A percentile compares a stretch with the other conserved stretches of the same genome.
phyloP scores from a whole-genome alignment of 768 basidiomycete genomes.

The Russula sp. region DNA sequence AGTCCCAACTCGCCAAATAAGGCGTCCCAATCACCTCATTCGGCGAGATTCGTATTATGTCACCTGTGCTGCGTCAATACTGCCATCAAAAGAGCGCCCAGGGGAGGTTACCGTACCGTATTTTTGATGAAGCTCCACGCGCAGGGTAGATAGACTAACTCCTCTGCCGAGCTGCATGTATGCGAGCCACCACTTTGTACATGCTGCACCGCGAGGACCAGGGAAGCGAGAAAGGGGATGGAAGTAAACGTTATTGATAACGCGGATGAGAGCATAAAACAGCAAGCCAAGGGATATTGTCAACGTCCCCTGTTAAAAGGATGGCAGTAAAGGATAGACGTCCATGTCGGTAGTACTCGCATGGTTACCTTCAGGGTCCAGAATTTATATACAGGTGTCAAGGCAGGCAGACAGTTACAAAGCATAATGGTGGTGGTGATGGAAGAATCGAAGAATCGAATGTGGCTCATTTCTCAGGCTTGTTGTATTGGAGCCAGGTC shows the following conservation, averaged over 20 bases:
- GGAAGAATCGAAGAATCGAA: too few species aligned
- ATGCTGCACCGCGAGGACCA: constrained; percentile 20
- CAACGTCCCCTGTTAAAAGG: not conserved
- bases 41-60: constrained; percentile 22
- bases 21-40: constrained; percentile 15
- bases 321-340: not conserved
- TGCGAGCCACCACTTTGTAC: constrained; percentile 23
- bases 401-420: too few species aligned
- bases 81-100: not conserved
- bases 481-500: too few species aligned
- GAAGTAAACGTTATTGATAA: constrained; percentile 18
- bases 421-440: too few species aligned
- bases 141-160: constrained; percentile 15
- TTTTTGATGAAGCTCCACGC: constrained; percentile 6
- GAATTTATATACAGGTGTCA: too few species aligned
- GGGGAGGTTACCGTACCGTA: not conserved
- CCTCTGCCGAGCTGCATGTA: constrained; percentile 17
- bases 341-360: too few species aligned
- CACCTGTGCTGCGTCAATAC: not conserved
- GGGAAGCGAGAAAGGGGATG: constrained; percentile 24
- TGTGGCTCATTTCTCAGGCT: too few species aligned
- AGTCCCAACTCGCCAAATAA: not conserved
- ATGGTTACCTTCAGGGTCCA: too few species aligned
- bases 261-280: constrained; percentile 1
- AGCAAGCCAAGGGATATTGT: not conserved